A percentile compares a stretch with the other conserved stretches of the same genome.
phyloP scores from a whole-genome alignment of 2,329 filamentous ascomycete species.

The Colletotrichum tanaceti region DNA sequence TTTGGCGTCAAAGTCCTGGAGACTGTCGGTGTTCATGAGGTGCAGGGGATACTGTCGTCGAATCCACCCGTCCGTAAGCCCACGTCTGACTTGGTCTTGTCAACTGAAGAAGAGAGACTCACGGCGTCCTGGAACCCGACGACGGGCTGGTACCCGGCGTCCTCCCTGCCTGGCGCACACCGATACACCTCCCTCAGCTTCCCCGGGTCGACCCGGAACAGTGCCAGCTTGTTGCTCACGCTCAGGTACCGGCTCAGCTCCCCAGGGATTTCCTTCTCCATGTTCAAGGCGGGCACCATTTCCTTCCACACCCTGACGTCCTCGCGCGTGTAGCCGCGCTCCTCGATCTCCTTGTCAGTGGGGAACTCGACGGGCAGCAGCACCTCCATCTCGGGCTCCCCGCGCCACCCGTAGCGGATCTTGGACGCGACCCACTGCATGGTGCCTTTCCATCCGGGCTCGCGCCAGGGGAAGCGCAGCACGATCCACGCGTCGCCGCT shows the following conservation, averaged over 20 bases:
- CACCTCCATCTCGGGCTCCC: constrained; percentile 71
- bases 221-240: constrained; percentile 70
- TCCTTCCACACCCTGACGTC: constrained; percentile 76
- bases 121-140: constrained; percentile 78
- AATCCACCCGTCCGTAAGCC: not conserved
- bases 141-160: constrained; percentile 72
- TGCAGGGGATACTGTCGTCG: constrained; percentile 73
- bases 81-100: too few relatives aligned
- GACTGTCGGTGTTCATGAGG: constrained; percentile 72
- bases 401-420: constrained; percentile 60
- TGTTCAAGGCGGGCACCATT: constrained; percentile 64
- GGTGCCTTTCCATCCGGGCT: constrained; percentile 60
- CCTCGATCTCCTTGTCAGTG: constrained; percentile 65
- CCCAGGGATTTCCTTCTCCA: constrained; percentile 67
- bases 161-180: constrained; percentile 68
- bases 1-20: constrained; percentile 69
- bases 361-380: constrained; percentile 74
- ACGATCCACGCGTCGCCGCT: constrained; percentile 69
- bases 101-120: constrained; percentile 48
- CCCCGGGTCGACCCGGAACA: constrained; percentile 75
- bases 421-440: constrained; percentile 61
- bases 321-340: constrained; percentile 68
- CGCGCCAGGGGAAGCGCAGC: constrained; percentile 73
- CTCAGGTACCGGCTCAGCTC: constrained; percentile 76
- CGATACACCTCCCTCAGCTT: constrained; percentile 68